Percentiles rank a stretch among this genome's conserved stretches.
phyloP scores from a whole-genome alignment of 2,329 filamentous ascomycete genomes.

The Fusarium oligoseptatum region DNA sequence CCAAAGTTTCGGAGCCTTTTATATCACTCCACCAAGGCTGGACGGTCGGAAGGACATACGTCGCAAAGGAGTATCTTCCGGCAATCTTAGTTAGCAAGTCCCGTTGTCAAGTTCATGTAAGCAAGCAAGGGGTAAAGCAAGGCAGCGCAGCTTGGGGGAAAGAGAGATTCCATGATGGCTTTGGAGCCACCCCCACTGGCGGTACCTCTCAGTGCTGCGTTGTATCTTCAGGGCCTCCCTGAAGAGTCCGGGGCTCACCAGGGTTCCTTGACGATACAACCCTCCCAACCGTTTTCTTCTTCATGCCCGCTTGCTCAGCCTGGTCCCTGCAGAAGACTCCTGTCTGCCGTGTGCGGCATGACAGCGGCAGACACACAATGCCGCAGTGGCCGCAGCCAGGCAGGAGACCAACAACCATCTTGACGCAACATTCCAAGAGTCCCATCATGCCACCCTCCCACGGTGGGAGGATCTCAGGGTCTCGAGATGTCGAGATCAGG shows the following conservation, averaged over 20 bases:
- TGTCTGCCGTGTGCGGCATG: slow-evolving; percentile 7
- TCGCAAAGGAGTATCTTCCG: slow-evolving; percentile 14
- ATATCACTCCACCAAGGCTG: slow-evolving; percentile 31
- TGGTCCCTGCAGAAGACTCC: background rate
- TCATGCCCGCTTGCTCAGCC: background rate
- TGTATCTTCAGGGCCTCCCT: background rate
- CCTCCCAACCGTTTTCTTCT: background rate
- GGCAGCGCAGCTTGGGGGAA: background rate
- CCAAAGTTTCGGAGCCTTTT: slow-evolving; percentile 7
- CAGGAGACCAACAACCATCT: slow-evolving; percentile 15
- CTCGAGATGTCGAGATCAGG: slow-evolving; percentile 9
- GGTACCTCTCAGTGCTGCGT: background rate
- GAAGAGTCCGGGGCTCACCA: background rate
- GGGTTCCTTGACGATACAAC: slow-evolving; percentile 2
- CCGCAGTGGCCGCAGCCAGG: slow-evolving; percentile 21
- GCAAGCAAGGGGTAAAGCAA: slow-evolving; percentile 4
- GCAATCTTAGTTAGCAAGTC: slow-evolving; percentile 1
- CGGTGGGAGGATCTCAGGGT: slow-evolving; percentile 18
- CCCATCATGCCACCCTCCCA: slow-evolving; percentile 13
- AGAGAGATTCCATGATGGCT: background rate
- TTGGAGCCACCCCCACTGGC: background rate
- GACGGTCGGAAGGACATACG: slow-evolving; percentile 21
- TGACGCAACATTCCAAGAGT: slow-evolving; percentile 30
- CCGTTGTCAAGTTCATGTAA: background rate
- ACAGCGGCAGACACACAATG: slow-evolving; percentile 6